Conservation (phyloP, 306 rosid genomes). For the Dalbergia oliveri region DNA sequence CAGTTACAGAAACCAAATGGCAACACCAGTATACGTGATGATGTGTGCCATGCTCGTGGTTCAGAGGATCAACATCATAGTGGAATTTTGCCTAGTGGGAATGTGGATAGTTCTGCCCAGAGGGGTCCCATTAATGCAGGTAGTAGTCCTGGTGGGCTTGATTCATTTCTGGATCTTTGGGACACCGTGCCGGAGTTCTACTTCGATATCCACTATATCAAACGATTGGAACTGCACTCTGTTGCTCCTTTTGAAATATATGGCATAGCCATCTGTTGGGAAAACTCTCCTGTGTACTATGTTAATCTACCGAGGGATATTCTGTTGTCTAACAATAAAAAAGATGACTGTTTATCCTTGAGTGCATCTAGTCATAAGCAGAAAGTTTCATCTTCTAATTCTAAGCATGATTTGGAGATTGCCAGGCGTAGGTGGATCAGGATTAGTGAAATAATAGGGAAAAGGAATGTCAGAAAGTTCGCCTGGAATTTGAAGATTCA, state of each 20-base stretch:
- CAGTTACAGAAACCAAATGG: constrained; percentile 53
- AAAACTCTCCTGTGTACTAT: constrained; percentile 84
- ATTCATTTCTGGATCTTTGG: constrained; percentile 91
- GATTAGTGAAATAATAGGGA: constrained; percentile 73
- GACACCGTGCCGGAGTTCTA: constrained; percentile 70
- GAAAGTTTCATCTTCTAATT: constrained; percentile 58
- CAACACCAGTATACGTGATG: constrained; percentile 35
- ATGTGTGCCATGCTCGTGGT: constrained; percentile 47
- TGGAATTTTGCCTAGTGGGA: constrained; percentile 49
- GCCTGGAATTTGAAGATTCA: constrained; percentile 93
- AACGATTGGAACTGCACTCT: constrained; percentile 72
- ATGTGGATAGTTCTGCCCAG: constrained; percentile 48
- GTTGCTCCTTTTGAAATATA: constrained; percentile 77
- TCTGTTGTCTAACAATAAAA: constrained; percentile 60
- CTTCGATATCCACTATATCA: constrained; percentile 84
- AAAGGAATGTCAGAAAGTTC: constrained; percentile 68
- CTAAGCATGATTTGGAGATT: constrained; percentile 59
- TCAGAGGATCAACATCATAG: constrained; percentile 47
- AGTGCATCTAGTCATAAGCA: constrained; percentile 55
- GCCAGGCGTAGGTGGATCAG: constrained; percentile 75
- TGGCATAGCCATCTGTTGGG: constrained; percentile 96
- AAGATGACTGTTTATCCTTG: constrained; percentile 49
- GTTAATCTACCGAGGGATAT: constrained; percentile 89
- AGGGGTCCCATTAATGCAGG: constrained; percentile 83
- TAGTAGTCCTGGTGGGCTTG: constrained; percentile 76